Evolutionary conservation across 75 land plant genomes (phyloP), one percentile per base, ranked within the genome.

Genomic region (Cupressus sempervirens): DNA sequence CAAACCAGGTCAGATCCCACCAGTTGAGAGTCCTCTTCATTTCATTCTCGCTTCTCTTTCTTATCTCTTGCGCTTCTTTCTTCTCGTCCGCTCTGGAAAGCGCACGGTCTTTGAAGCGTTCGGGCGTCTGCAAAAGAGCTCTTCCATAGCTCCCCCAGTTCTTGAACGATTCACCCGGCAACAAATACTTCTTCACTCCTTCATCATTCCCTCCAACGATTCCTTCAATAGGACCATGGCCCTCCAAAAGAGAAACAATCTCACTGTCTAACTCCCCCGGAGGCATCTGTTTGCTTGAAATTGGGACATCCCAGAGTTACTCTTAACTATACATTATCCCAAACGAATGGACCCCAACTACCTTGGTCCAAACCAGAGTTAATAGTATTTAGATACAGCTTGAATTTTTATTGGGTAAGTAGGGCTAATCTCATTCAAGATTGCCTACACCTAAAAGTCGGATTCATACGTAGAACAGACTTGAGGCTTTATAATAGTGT

Each of bases 1-100:
- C 92, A 56, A 94, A 88, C 98, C 98, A 96, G 84, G 86, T 91
- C 29, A 96, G 87, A 85, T 96, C 98, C 97, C 95, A 96, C 98
- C 98, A 93, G 36, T 76, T 91, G 34, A 96, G 93, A 58, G 85
- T 88, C 35, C 90, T 84, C 58, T 86, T 92, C 97, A 96, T 88
- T 45, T 81, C 86, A 72, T 92, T 85, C 54, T 86, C 86, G 88
- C 95, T 92, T 67, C 84, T 86, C 7, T 26, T 26, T 38, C 86
- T 86, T 9, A 93, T 48, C 26, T 77, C 91, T 26, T 41, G 67
- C 14, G 88, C 26, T 91, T 96, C 98, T 6, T 72, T 75, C 46
- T 38, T 30, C 35, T 90, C 95, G 40, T 62, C 35, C 15, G 98
- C 91, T 8, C 98, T 85, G n/a, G 85, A 68, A 4, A 88, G 29